Evolutionary conservation across 169 alveolate species (phyloP), one percentile per base, ranked within the genome.

Genomic region (Cryptosporidium baileyi): DNA sequence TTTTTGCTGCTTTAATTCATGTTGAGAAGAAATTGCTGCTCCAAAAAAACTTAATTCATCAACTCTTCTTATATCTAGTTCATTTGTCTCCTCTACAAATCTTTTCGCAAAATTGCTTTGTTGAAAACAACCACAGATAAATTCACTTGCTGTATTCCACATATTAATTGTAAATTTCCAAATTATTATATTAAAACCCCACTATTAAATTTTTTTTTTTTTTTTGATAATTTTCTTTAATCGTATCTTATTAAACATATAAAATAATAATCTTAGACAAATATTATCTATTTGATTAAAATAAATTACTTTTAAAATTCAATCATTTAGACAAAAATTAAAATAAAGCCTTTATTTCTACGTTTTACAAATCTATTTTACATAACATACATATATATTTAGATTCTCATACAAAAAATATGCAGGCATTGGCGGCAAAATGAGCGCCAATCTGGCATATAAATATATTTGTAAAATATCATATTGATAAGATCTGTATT

Each of bases 11-110:
- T 74, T 74, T 54, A 74, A 40, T 30, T 57, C 67, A 38, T 74
- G 85, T 30, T 74, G 85, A 15, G 85, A 54, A 3, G 85, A 74
- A 24, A 74, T 57, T 74, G 85, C 85, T 22, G 85, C 85, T 40
- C 85, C 85, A 36, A 54, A 51, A 34, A 74, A 74, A 24, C 85
- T 74, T 6, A 74, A 54, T 38, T 74, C 85, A 11, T 36, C 54
- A 52, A 26, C 32, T 41, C 36, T 74, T 13, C 74, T 74, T 11
- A 74, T 22, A 36, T 74, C 67, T 3, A 74, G 26, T 38, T 74
- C 85, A 26, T 54, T 74, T 26, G 60, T 43, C 22, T 74, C 85
- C 19, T 74, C 85, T 26, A 74, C n/a, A 32, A 74, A 36, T 17
- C 47, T 74, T 54, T 57, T 51, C 19, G 67, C 67, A 36, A 57